A percentile compares a stretch with the other conserved stretches of the same genome.
These are phyloP conservation scores for Keqinozyma sinolaborantium DNA, from an alignment of 1,139 yeast genomes.

Conservation along the genomic window DNA sequence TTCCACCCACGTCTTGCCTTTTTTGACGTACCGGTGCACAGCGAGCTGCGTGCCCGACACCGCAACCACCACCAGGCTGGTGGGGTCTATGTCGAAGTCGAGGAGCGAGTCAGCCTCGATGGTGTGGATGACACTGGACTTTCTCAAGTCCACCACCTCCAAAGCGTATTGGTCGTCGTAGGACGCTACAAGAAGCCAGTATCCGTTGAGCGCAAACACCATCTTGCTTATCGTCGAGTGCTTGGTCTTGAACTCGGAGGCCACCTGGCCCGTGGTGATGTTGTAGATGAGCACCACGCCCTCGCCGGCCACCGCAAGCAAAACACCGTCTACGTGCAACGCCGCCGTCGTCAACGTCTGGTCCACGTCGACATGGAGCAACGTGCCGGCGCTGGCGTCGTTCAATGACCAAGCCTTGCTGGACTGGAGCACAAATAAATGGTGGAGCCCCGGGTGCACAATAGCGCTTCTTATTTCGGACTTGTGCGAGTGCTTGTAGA, in stretches of 20 bases:
- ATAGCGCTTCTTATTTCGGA: conserved; percentile 11
- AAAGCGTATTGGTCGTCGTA: conserved; percentile 14
- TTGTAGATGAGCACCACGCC: conserved; percentile 43
- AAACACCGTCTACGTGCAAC: conserved; percentile 66
- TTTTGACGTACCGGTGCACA: conserved; percentile 39
- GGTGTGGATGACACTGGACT: conserved; percentile 30
- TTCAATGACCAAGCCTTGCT: conserved; percentile 27
- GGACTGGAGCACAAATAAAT: conserved; percentile 25
- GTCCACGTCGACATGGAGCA: conserved; percentile 6
- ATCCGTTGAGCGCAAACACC: conserved; percentile 65
- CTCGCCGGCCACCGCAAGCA: conserved; percentile 47
- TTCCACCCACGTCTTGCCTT: conserved; percentile 39
- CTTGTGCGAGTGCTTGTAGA: conserved; percentile 7
- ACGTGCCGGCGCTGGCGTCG: conserved; percentile 10
- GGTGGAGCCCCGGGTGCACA: conserved; percentile 21
- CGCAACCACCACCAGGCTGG: conserved; percentile 26
- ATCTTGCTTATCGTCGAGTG: conserved; percentile 31
- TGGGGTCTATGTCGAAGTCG: conserved; percentile 42
- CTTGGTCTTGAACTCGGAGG: conserved; percentile 31
- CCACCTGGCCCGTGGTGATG: conserved; percentile 34
- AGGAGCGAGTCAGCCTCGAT: conserved; percentile 15
- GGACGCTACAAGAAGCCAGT: conserved; percentile 49
- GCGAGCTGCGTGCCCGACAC: conserved; percentile 5
- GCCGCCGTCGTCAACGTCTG: conserved; percentile 26
- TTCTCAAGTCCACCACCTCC: conserved; percentile 60